Percentiles rank a stretch among this genome's conserved stretches.
Evolutionary conservation across 495 filamentous ascomycete species (phyloP).

Genomic region (Trichoderma virens): DNA sequence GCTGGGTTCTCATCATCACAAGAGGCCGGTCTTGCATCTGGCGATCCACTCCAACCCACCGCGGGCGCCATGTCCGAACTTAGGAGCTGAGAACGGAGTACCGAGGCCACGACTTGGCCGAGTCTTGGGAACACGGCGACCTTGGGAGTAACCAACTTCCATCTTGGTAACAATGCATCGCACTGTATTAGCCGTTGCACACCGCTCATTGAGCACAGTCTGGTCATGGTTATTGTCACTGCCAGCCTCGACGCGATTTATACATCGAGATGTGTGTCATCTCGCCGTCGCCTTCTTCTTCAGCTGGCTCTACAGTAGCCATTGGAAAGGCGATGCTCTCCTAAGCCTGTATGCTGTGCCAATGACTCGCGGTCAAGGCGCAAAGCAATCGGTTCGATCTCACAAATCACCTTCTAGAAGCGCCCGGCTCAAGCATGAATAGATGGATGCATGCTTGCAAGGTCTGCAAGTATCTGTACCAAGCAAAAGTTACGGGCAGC

Average conservation of each 20-base stretch:
- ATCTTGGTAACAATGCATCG: not conserved
- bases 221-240: not conserved
- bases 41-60: not conserved
- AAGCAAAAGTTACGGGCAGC: not conserved
- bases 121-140: not conserved
- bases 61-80: conserved; percentile 1
- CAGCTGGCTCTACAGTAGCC: no score
- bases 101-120: not conserved
- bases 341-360: not conserved
- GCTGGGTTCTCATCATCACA: not conserved
- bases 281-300: no score
- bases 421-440: not conserved
- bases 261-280: no score
- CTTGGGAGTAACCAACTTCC: not conserved
- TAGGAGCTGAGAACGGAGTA: not conserved
- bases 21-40: not conserved
- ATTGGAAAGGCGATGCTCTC: not conserved
- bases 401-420: not conserved
- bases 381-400: not conserved
- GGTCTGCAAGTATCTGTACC: not conserved
- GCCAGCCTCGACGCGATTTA: not conserved
- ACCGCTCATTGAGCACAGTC: not conserved
- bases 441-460: not conserved
- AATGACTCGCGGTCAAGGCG: not conserved
- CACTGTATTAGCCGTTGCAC: not conserved